Evolutionary conservation across 2,329 filamentous ascomycete genomes (phyloP).

Genomic region (Colletotrichum magnum): DNA sequence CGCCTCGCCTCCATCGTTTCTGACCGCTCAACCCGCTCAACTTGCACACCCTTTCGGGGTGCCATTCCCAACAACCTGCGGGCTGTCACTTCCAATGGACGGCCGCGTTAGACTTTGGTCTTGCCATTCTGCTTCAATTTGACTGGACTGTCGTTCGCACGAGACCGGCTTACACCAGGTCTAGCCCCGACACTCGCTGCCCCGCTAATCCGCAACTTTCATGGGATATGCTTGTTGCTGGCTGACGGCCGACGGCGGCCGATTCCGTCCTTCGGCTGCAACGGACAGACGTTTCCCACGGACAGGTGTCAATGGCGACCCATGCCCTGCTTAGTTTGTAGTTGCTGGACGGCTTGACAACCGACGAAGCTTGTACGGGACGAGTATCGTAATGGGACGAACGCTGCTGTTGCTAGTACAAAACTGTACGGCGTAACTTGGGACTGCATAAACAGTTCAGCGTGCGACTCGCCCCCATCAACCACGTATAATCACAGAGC

Average conservation of each 20-base stretch:
- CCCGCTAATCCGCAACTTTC: slow-evolving; percentile 6
- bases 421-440: neutral
- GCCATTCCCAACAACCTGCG: slow-evolving; percentile 1
- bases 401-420: neutral
- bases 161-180: slow-evolving; percentile 25
- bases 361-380: neutral
- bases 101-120: neutral
- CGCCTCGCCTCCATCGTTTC: neutral
- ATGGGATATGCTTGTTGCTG: slow-evolving; percentile 16
- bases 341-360: neutral
- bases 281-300: slow-evolving; percentile 10
- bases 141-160: slow-evolving; percentile 14
- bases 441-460: neutral
- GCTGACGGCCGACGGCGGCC: slow-evolving; percentile 21
- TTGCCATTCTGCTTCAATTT: slow-evolving; percentile 3
- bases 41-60: neutral
- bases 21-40: slow-evolving; percentile 25
- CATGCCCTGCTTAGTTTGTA: neutral
- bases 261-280: slow-evolving; percentile 23
- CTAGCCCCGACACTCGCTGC: slow-evolving; percentile 6
- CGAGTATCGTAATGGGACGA: neutral
- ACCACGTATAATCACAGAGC: no score
- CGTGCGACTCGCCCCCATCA: no score
- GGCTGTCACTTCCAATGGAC: slow-evolving; percentile 11
- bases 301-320: slow-evolving; percentile 6